Evolutionary conservation across 208 protist genomes (phyloP), one percentile per base, ranked within the genome.

Genomic region (Wallacemonas collosoma): DNA sequence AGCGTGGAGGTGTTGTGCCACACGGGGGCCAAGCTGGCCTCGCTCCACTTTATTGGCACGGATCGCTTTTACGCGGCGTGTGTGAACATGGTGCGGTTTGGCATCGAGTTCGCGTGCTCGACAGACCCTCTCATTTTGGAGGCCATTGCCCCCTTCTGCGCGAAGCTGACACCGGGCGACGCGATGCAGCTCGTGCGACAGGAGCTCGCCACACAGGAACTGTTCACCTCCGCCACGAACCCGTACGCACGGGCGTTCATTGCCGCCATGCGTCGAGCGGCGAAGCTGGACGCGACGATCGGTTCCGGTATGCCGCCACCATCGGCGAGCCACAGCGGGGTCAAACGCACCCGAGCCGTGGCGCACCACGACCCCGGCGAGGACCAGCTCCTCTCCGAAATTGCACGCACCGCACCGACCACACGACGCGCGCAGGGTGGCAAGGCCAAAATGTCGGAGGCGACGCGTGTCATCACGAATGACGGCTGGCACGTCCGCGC

Each of bases 71-170:
- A 94, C 76, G 39, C 72, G 15, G 80, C 81, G 45, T 84, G 79
- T 47, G 82, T 88, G 9, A 70, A 69, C 35, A 79, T 97, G 58
- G 82, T 95, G 14, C 86, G 74, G 45, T 91, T 91, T 69, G 93
- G 85, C 26, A 81, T 89, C 2, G 71, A 89, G 38, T 95, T 94
- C 55, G 88, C 93, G 38, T 78, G 72, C 8, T 81, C 82, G 11
- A 88, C 83, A 12, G 88, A 94, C 68, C 86, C 88, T 12, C 74
- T 90, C 36, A 79, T 95, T 11, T 76, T 97, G 38, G 84, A 91
- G 57, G 89, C 78, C 4, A 56, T 93, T 40, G 63, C 77, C 38
- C 79, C 90, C 9, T 97, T 93, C 81, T 91, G 86, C 70, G 67
- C 75, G 1, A 87, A 86, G 81, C 83, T 97, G 50, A 75, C 81